Percentiles rank a stretch among this genome's conserved stretches.
Conservation (phyloP, 768 basidiomycete genomes). For the Panaeolus cyanescens region DNA sequence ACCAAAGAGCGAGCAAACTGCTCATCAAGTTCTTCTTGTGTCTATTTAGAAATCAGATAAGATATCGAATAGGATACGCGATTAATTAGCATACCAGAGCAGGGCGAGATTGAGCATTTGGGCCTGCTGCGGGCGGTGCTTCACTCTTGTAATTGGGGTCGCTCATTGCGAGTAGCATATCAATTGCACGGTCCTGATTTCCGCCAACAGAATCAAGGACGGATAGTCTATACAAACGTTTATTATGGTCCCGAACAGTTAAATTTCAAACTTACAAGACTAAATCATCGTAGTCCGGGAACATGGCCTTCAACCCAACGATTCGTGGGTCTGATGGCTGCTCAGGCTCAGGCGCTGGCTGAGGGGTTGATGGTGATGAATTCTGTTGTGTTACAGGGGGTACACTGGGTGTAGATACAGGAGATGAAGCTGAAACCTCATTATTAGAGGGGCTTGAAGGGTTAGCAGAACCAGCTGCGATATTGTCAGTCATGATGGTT, state of each 20-base stretch:
- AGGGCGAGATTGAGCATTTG: slow-evolving; percentile 15
- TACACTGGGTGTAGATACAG: not conserved
- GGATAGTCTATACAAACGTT: slow-evolving; percentile 45
- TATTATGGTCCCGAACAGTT: not conserved
- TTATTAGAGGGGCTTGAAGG: not conserved
- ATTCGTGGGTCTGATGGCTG: slow-evolving; percentile 48
- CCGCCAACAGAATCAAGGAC: slow-evolving; percentile 74
- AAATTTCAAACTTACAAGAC: slow-evolving; percentile 51
- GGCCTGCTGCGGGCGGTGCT: slow-evolving; percentile 20
- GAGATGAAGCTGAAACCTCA: not conserved
- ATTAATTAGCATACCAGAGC: slow-evolving; percentile 25
- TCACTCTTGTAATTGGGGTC: slow-evolving; percentile 71
- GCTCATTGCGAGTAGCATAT: slow-evolving; percentile 80
- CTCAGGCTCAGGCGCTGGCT: slow-evolving; percentile 12
- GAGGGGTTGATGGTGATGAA: not conserved
- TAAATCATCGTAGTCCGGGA: slow-evolving; percentile 79
- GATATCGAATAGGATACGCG: not conserved
- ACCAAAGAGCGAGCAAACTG: slow-evolving; percentile 74
- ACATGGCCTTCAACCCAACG: slow-evolving; percentile 62
- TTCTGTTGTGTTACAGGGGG: not conserved
- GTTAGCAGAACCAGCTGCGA: not conserved
- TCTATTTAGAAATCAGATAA: slow-evolving; percentile 22
- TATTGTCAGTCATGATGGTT: not conserved
- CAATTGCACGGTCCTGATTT: slow-evolving; percentile 75
- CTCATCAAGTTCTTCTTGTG: slow-evolving; percentile 78